Percentiles rank a stretch among this genome's conserved stretches.
Conservation (phyloP, 495 filamentous ascomycete species). For the Parathielavia appendiculata region DNA sequence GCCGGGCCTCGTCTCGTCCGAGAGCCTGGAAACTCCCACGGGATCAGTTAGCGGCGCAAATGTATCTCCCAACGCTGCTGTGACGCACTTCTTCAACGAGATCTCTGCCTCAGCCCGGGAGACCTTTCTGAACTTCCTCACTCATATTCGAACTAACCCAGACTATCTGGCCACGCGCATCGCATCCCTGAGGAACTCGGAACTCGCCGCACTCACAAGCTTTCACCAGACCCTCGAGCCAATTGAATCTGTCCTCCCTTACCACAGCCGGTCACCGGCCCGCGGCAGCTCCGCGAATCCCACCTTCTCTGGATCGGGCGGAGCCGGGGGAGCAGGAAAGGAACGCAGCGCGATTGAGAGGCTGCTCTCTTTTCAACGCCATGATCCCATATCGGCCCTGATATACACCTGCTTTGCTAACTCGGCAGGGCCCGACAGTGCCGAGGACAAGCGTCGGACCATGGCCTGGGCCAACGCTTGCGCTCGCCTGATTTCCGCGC, state of each 20-base stretch:
- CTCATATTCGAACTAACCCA: conserved; percentile 74
- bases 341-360: conserved; percentile 57
- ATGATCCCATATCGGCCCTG: conserved; percentile 79
- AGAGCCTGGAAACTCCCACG: conserved; percentile 40
- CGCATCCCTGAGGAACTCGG: conserved; percentile 61
- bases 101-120: conserved; percentile 70
- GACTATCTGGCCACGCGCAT: conserved; percentile 82
- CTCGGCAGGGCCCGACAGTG: conserved; percentile 71
- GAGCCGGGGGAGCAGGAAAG: conserved; percentile 22
- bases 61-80: conserved; percentile 39
- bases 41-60: conserved; percentile 36
- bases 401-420: conserved; percentile 87
- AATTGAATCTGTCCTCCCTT: conserved; percentile 74
- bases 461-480: conserved; percentile 85
- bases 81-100: conserved; percentile 72
- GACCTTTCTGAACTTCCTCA: conserved; percentile 72
- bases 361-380: conserved; percentile 76
- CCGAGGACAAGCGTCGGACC: conserved; percentile 64
- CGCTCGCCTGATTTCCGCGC: conserved; percentile 64
- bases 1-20: conserved; percentile 41
- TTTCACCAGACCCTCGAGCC: conserved; percentile 72
- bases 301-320: conserved; percentile 15
- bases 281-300: conserved; percentile 23
- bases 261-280: conserved; percentile 52
- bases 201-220: conserved; percentile 67